Evolutionary conservation across 2,329 filamentous ascomycete species (phyloP).

Genomic region (Nectriaceae sp.): DNA sequence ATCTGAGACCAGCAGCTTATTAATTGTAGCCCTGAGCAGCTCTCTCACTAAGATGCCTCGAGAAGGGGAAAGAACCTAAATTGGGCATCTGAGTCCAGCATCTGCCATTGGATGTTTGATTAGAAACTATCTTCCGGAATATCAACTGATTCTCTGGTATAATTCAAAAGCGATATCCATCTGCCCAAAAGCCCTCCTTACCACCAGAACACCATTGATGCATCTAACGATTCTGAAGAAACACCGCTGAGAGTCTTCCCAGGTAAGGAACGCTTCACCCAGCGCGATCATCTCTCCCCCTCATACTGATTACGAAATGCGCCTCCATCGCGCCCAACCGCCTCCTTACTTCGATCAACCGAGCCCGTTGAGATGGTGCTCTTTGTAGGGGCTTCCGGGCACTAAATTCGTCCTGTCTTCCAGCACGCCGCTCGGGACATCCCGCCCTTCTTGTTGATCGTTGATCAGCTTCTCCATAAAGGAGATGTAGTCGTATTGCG

Average conservation of each 20-base stretch:
- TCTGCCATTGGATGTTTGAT: too few species aligned
- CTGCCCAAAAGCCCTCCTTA: not conserved
- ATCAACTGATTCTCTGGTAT: not conserved
- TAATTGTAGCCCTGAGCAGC: too few species aligned
- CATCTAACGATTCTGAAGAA: conserved; percentile 1
- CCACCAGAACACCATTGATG: conserved; percentile 1
- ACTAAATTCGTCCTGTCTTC: conserved; percentile 39
- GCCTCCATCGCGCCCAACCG: not conserved
- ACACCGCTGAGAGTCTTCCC: not conserved
- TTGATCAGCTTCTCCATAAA: conserved; percentile 91
- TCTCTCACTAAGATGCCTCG: too few species aligned
- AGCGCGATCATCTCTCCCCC: not conserved
- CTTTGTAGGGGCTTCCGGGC: too few species aligned
- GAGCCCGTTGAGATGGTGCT: conserved; percentile 30
- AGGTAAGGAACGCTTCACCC: not conserved
- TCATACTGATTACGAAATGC: not conserved
- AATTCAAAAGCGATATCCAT: not conserved
- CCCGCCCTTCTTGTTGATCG: conserved; percentile 36
- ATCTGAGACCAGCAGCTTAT: too few species aligned
- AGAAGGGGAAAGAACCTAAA: too few species aligned
- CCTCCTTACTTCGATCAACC: conserved; percentile 36
- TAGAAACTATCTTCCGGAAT: too few species aligned
- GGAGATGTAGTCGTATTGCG: conserved; percentile 93
- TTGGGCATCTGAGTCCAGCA: too few species aligned
- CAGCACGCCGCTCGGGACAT: conserved; percentile 32